Conservation (phyloP, 805 yeast species). For the Lachancea kluyveri region DNA sequence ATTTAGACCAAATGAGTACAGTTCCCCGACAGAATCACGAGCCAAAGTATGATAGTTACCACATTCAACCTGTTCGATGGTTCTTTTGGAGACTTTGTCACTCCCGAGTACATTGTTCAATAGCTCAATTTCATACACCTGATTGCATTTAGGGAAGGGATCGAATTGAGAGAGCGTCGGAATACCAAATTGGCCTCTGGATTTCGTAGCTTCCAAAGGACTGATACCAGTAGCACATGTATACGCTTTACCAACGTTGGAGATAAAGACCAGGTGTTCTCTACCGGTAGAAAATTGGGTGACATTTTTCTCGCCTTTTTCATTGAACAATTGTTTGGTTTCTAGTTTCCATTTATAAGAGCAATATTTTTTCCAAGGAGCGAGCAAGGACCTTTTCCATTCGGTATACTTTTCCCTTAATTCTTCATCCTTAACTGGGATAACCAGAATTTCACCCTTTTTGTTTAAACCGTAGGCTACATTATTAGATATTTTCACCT, state of each 20-base stretch:
- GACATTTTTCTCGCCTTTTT: slow-evolving; percentile 44
- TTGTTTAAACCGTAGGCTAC: slow-evolving; percentile 41
- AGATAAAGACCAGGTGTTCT: slow-evolving; percentile 60
- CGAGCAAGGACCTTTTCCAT: slow-evolving; percentile 15
- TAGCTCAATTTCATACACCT: slow-evolving; percentile 41
- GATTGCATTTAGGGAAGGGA: slow-evolving; percentile 42
- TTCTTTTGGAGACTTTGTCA: slow-evolving; percentile 31
- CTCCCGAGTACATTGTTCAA: slow-evolving; percentile 19
- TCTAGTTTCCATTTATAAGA: slow-evolving; percentile 19
- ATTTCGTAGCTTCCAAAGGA: slow-evolving; percentile 30
- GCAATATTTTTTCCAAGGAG: slow-evolving; percentile 22
- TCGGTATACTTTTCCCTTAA: slow-evolving; percentile 3
- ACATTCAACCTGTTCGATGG: slow-evolving; percentile 55
- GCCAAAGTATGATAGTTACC: slow-evolving; percentile 74
- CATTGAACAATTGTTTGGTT: slow-evolving; percentile 16
- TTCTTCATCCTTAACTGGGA: slow-evolving; percentile 25
- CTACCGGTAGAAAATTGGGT: slow-evolving; percentile 52
- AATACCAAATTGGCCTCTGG: slow-evolving; percentile 79
- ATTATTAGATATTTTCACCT: slow-evolving; percentile 48
- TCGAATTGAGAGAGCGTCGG: slow-evolving; percentile 66
- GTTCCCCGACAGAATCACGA: slow-evolving; percentile 54
- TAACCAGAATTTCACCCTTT: slow-evolving; percentile 30
- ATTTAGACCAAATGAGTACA: slow-evolving; percentile 87
- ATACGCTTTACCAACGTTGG: slow-evolving; percentile 54
- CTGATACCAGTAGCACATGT: slow-evolving; percentile 52